These are phyloP conservation scores for Discostella stelligera DNA, from an alignment of 352 stramenopile genomes.

Conservation along the genomic window DNA sequence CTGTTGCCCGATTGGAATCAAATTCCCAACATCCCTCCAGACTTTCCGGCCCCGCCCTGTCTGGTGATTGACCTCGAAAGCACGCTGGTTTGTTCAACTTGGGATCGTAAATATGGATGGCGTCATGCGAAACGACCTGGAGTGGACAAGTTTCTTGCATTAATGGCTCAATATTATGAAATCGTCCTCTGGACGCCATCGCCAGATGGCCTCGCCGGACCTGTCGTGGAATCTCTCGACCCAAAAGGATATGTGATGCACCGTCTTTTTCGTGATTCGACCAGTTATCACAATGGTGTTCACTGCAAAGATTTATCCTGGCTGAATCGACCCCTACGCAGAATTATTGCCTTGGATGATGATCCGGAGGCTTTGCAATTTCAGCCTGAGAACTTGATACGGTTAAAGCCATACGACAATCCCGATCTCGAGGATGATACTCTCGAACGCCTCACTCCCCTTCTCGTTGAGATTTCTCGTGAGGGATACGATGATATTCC, in stretches of 20 bases:
- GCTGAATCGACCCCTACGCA: slow-evolving; percentile 82
- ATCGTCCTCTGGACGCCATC: slow-evolving; percentile 86
- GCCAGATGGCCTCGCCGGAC: slow-evolving; percentile 73
- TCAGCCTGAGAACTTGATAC: slow-evolving; percentile 82
- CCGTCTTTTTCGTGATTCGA: slow-evolving; percentile 81
- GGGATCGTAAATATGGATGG: slow-evolving; percentile 85
- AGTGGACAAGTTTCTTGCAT: slow-evolving; percentile 86
- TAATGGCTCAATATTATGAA: slow-evolving; percentile 88
- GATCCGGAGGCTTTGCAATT: slow-evolving; percentile 70
- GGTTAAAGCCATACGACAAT: slow-evolving; percentile 82
- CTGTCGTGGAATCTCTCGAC: slow-evolving; percentile 80
- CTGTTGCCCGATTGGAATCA: slow-evolving; percentile 86
- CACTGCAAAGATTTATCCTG: slow-evolving; percentile 81
- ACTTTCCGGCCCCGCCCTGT: slow-evolving; percentile 82
- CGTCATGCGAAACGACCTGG: slow-evolving; percentile 85
- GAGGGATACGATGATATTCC: slow-evolving; percentile 79
- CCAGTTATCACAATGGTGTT: slow-evolving; percentile 80
- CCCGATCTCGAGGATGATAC: slow-evolving; percentile 73
- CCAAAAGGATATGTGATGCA: slow-evolving; percentile 82
- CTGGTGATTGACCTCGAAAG: slow-evolving; percentile 88
- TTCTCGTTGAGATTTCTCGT: slow-evolving; percentile 81
- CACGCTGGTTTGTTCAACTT: slow-evolving; percentile 84
- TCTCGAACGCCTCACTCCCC: slow-evolving; percentile 78
- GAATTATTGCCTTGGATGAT: slow-evolving; percentile 82
- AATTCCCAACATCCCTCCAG: slow-evolving; percentile 84